Base-by-base conservation (phyloP, 352 stramenopile genomes). In the Globisporangium yorkense region DNA sequence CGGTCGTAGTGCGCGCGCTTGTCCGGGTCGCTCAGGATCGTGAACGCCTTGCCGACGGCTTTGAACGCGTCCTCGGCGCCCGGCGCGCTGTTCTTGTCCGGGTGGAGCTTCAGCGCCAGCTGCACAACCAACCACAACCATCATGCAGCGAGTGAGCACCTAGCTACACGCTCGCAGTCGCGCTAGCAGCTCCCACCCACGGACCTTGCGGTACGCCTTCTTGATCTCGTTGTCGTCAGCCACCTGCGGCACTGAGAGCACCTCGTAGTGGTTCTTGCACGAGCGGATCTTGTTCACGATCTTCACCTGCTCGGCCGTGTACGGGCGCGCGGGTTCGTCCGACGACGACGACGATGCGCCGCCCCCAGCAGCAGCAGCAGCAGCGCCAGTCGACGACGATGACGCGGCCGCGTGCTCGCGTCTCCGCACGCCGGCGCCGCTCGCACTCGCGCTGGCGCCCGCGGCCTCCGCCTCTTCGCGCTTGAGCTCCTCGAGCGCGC, bases 41-140 rank as follows among this genome's bases (percentile, higher is more conserved):
- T 85, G 73, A 99, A 99, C 13, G 97, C 97, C 37, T 97, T 91
- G 56, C 86, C 86, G 3, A 95, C 86, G 2, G 86, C 94, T 74
- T 99, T 99, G 77, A 99, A 99, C 31, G 96, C 96, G 62, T 99
- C 96, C 66, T 99, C 96, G 5, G 97, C 95, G 43, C 96, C 88
- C 1, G 95, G 96, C 0, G 96, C 96, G 13, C 87, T 96, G 75
- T 99, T 99, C 74, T 97, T 97, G 66, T 97, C 89, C 0, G 89
- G 89, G 66, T 97, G 89, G 8, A 96, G 65, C 64, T 95, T 96
- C 8, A 96, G 64, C 20, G 89, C 89, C 44, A 96, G 73, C 84
- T 96, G 70, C n/a, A 64, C 4, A 60, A 59, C 2, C 57, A 63
- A 13, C 50, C 51, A 35, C 8, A 24, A 59, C 24, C 20, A 51